Conservation (phyloP, 768 basidiomycete species). For the Chiua virens region DNA sequence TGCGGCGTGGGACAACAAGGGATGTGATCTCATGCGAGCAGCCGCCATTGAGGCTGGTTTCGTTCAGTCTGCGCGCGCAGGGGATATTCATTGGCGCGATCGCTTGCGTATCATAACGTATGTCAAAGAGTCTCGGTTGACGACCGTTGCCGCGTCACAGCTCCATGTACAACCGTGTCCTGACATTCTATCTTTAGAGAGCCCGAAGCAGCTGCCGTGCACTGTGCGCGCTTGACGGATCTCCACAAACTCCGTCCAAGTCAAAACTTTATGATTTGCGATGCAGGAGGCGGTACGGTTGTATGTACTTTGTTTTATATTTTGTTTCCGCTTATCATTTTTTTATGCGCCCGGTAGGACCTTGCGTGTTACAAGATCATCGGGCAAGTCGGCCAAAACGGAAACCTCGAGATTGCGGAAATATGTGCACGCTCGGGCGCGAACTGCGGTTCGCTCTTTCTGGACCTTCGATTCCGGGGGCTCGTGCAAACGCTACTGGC, state of each 20-base stretch:
- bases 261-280: constrained; percentile 90
- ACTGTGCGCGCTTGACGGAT: constrained; percentile 79
- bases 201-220: constrained; percentile 88
- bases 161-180: neutral
- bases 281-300: constrained; percentile 85
- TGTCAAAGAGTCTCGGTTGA: constrained; percentile 2
- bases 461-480: constrained; percentile 83
- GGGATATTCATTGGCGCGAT: constrained; percentile 76
- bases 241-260: constrained; percentile 76
- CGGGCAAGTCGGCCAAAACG: constrained; percentile 72
- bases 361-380: constrained; percentile 74
- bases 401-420: constrained; percentile 87
- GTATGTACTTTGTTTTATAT: constrained; percentile 35
- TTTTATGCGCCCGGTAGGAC: constrained; percentile 22
- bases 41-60: constrained; percentile 81
- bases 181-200: constrained; percentile 39
- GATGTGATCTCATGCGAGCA: constrained; percentile 82
- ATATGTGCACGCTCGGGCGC: constrained; percentile 86
- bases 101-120: constrained; percentile 81
- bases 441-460: constrained; percentile 84
- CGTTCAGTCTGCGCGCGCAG: constrained; percentile 67
- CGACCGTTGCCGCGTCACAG: constrained; percentile 2
- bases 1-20: constrained; percentile 87
- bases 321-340: neutral
- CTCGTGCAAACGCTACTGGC: constrained; percentile 73